Evolutionary conservation across 306 rosid species (phyloP).

Genomic region (Fragaria ananassa): DNA sequence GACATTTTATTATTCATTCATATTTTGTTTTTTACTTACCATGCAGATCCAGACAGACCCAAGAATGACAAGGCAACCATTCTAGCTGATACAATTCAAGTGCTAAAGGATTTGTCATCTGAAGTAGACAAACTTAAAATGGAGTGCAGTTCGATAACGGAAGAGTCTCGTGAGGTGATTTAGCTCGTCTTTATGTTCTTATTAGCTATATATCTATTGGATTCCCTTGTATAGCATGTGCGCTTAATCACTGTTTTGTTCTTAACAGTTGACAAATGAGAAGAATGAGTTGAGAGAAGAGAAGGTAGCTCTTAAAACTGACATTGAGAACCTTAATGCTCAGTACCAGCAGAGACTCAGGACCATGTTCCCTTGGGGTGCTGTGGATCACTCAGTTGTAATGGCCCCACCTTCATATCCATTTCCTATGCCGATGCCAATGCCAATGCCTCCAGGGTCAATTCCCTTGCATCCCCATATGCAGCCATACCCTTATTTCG

Average conservation of each 20-base stretch:
- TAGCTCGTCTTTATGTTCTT: constrained; percentile 8
- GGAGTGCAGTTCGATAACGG: constrained; percentile 51
- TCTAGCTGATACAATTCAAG: constrained; percentile 67
- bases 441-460: constrained; percentile 40
- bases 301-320: constrained; percentile 41
- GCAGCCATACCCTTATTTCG: constrained; percentile 40
- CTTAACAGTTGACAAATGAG: constrained; percentile 45
- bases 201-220: constrained; percentile 9
- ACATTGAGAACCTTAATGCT: constrained; percentile 39
- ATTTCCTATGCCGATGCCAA: constrained; percentile 42
- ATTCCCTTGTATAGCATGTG: not conserved
- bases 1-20: not conserved
- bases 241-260: constrained; percentile 17
- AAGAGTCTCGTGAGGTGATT: constrained; percentile 87
- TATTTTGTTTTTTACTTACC: constrained; percentile 19
- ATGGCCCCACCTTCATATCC: constrained; percentile 45
- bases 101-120: constrained; percentile 81
- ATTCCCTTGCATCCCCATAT: constrained; percentile 44
- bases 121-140: constrained; percentile 72
- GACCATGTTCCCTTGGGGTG: constrained; percentile 40
- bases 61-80: constrained; percentile 89
- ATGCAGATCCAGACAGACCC: constrained; percentile 89
- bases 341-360: constrained; percentile 41
- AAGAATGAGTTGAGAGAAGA: constrained; percentile 50
- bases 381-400: constrained; percentile 41